Evolutionary conservation across 768 basidiomycete species (phyloP).

Genomic region (Mycena albidolilacea): DNA sequence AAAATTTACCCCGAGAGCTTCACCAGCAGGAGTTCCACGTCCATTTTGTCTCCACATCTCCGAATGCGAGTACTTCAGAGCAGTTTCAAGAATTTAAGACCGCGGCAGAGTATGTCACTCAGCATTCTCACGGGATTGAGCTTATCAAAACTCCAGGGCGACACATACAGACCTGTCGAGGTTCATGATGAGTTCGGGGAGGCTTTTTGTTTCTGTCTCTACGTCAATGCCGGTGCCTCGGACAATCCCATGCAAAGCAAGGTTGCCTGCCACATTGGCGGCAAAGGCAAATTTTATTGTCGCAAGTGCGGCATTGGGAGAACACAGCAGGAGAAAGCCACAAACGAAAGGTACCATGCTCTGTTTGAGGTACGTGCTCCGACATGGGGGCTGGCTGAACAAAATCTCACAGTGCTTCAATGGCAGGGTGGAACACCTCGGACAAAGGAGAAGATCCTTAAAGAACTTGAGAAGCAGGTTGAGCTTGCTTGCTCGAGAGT

Average conservation of each 20-base stretch:
- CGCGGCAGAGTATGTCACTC: conserved; percentile 48
- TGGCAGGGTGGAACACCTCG: conserved; percentile 44
- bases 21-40: no score
- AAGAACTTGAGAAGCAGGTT: conserved; percentile 49
- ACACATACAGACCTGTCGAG: conserved; percentile 50
- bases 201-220: conserved; percentile 43
- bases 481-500: conserved; percentile 49
- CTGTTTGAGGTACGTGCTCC: conserved; percentile 47
- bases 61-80: conserved; percentile 50
- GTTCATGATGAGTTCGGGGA: conserved; percentile 48
- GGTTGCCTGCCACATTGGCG: conserved; percentile 51
- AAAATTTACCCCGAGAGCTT: conserved; percentile 49
- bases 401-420: not conserved
- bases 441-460: conserved; percentile 41
- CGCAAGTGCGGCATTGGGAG: conserved; percentile 57
- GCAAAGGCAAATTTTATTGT: conserved; percentile 57
- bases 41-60: no score
- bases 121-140: not conserved
- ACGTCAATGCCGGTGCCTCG: not conserved
- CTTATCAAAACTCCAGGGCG: conserved; percentile 15
- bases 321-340: conserved; percentile 47
- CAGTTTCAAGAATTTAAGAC: conserved; percentile 53
- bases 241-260: not conserved
- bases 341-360: conserved; percentile 50
- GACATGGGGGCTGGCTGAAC: not conserved